Conservation (phyloP, 345 rosid species). For the Firmiana major region DNA sequence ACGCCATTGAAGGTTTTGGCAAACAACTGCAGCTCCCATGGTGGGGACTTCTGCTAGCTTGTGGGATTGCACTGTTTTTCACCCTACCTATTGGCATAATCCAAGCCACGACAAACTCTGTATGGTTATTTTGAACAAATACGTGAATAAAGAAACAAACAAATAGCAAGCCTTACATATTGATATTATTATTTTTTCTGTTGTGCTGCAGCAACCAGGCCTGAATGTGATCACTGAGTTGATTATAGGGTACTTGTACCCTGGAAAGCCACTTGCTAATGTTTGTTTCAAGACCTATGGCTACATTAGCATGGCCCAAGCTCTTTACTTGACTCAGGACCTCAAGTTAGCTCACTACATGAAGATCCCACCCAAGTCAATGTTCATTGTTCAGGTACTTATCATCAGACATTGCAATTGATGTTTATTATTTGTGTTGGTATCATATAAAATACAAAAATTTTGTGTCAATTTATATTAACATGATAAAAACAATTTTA, state of each 20-base stretch:
- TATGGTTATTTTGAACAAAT: slow-evolving; percentile 8
- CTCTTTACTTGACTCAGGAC: slow-evolving; percentile 44
- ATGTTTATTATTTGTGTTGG: too few relatives aligned
- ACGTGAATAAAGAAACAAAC: background rate
- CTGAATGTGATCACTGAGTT: slow-evolving; percentile 60
- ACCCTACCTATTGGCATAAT: too few relatives aligned
- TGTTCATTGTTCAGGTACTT: slow-evolving; percentile 74
- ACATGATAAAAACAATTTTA: too few relatives aligned
- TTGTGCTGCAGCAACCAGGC: slow-evolving; percentile 49
- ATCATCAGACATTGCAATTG: slow-evolving; percentile 8
- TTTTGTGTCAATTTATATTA: too few relatives aligned
- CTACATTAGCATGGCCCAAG: slow-evolving; percentile 43
- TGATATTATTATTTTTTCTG: background rate
- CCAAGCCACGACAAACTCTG: slow-evolving; percentile 72
- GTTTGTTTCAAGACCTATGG: slow-evolving; percentile 48
- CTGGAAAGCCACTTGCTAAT: slow-evolving; percentile 51
- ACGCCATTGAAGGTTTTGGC: too few relatives aligned
- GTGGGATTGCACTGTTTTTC: too few relatives aligned
- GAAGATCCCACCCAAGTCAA: slow-evolving; percentile 76
- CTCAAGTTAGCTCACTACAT: slow-evolving; percentile 70
- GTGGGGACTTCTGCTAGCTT: too few relatives aligned
- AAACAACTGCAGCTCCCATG: too few relatives aligned
- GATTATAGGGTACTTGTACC: slow-evolving; percentile 63
- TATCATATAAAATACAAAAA: too few relatives aligned
- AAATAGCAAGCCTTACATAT: background rate